Evolutionary conservation across 345 rosid genomes (phyloP).

Genomic region (Gossypium turneri): DNA sequence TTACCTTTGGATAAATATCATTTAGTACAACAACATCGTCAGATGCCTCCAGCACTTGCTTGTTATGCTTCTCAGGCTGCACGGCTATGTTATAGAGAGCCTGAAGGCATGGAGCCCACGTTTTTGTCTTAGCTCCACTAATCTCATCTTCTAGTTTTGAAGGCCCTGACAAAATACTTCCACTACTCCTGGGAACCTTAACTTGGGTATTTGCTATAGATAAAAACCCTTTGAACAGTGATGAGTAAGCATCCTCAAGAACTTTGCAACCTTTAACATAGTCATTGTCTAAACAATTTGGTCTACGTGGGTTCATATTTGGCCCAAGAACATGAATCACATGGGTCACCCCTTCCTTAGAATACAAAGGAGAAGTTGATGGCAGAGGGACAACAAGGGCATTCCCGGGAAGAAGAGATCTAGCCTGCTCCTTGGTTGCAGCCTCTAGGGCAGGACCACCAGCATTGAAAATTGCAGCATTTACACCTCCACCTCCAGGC

Average conservation of each 20-base stretch:
- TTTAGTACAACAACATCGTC: constrained; percentile 65
- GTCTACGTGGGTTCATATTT: constrained; percentile 87
- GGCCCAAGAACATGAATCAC: constrained; percentile 98
- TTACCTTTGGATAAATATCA: constrained; percentile 85
- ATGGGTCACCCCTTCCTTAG: constrained; percentile 73
- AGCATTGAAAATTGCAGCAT: constrained; percentile 78
- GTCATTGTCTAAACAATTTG: constrained; percentile 63
- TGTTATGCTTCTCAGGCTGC: constrained; percentile 68
- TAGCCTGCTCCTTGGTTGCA: constrained; percentile 58
- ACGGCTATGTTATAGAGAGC: constrained; percentile 66
- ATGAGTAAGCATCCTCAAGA: constrained; percentile 65
- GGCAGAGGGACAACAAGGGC: constrained; percentile 83
- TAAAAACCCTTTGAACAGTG: constrained; percentile 71
- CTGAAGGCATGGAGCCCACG: constrained; percentile 78
- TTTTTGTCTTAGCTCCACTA: constrained; percentile 28
- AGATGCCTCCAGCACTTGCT: constrained; percentile 49
- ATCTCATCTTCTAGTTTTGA: constrained; percentile 21
- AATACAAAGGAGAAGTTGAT: constrained; percentile 61
- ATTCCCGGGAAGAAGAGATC: constrained; percentile 65
- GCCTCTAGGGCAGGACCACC: constrained; percentile 66
- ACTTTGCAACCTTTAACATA: constrained; percentile 68
- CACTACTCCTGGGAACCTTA: constrained; percentile 22
- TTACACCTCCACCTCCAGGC: constrained; percentile 96
- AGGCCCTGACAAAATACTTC: neutral
- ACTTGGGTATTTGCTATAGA: constrained; percentile 40